Evolutionary conservation across 2,329 filamentous ascomycete species (phyloP), one percentile per base, ranked within the genome.

Genomic region (Nectriaceae sp.): DNA sequence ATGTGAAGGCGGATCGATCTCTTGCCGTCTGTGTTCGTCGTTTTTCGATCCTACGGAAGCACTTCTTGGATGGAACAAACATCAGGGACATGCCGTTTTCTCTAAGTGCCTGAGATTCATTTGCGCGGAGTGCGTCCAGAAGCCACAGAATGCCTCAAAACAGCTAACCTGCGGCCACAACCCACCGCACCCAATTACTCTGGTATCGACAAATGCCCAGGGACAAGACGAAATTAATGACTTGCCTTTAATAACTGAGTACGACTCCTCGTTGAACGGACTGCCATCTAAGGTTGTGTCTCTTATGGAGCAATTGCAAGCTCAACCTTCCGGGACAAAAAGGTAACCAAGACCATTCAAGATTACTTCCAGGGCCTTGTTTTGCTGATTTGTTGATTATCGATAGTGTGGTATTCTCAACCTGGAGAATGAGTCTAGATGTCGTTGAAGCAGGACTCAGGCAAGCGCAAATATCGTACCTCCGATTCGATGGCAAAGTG

Each of bases 391-490:
- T 22, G 2, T 11, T 11, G 1, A 54, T 21, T 5, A 2, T 10
- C 0, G 2, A 1, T 19, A 80, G 77, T 41, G 67, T 80, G 15
- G 70, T 81, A 0, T 82, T 82, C 47, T 79, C 77, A 0, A 73
- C 65, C 0, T 81, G 78, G 78, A 70, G 73, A 15, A 55, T 71
- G 11, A 79, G 72, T 0, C 72, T 82, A 2, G 70, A 79, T 36
- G 46, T 79, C 1, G 63, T 80, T 0, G 65, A 76, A 42, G 52
- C 49, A 1, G 73, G 70, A 0, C 60, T 82, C 0, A 51, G 64
- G 0, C 48, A 70, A 15, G 57, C 63, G 0, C 47, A 42, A 0
- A 69, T 81, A 4, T 36, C 26, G 1, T 65, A 55, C 42, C 58
- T 74, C 11, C 70, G 77, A 0, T 76, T 78, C 40, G 78, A 82